Evolutionary conservation across 345 rosid genomes (phyloP).

Genomic region (Pugionium dolabratum): DNA sequence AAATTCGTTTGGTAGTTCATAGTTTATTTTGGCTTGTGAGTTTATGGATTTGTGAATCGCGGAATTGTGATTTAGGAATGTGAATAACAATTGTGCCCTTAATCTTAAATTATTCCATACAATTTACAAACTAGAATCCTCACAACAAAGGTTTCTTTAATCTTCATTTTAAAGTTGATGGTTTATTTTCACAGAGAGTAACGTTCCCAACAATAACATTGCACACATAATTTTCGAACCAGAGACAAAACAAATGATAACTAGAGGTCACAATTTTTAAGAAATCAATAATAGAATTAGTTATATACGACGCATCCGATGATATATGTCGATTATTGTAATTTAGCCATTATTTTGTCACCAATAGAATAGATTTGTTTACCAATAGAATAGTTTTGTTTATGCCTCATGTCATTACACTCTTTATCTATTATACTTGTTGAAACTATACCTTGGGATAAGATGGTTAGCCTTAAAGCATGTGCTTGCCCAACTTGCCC

Average conservation of each 20-base stretch:
- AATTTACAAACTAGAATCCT: neutral
- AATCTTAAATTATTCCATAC: neutral
- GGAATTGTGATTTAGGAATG: neutral
- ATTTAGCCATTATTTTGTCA: constrained; percentile 29
- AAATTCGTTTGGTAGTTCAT: neutral
- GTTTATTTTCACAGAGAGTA: neutral
- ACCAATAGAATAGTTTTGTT: neutral
- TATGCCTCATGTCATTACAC: constrained; percentile 9
- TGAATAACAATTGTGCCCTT: neutral
- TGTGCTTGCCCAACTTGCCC: neutral
- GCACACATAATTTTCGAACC: constrained; percentile 4
- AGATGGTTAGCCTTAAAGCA: neutral
- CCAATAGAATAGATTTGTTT: neutral
- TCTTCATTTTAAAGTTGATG: neutral
- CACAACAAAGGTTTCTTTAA: neutral
- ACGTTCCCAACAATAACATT: neutral
- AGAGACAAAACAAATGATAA: constrained; percentile 15
- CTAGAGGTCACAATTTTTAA: neutral
- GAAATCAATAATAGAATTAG: constrained; percentile 27
- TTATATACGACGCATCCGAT: constrained; percentile 23
- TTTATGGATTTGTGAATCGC: neutral
- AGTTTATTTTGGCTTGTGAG: neutral
- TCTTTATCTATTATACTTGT: too few relatives aligned
- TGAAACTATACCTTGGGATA: too few relatives aligned
- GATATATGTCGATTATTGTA: constrained; percentile 26